Evolutionary conservation across 129 eudicot species (phyloP).

Genomic region (Deinandra increscens): DNA sequence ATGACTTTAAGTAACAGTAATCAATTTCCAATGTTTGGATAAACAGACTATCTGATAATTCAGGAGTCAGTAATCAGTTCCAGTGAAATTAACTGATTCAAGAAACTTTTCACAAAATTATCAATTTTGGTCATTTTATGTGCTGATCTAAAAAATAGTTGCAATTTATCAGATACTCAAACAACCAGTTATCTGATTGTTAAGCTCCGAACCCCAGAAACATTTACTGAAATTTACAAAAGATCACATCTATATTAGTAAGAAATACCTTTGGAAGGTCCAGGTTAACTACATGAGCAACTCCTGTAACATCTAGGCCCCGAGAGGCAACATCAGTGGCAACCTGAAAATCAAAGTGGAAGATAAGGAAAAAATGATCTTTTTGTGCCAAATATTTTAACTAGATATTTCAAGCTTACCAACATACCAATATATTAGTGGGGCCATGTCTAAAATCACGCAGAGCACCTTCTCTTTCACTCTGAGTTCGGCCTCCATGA

Average conservation of each 20-base stretch:
- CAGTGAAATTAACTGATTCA: not conserved
- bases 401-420: not conserved
- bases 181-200: not conserved
- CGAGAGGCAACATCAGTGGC: constrained; percentile 94
- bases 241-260: not conserved
- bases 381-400: not conserved
- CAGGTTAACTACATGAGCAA: constrained; percentile 81
- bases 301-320: constrained; percentile 84
- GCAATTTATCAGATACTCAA: not conserved
- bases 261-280: constrained; percentile 82
- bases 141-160: not conserved
- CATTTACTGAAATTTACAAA: not conserved
- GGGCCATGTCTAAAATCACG: constrained; percentile 88
- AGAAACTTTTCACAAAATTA: not conserved
- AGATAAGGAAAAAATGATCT: not conserved
- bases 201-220: not conserved
- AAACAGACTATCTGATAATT: not conserved
- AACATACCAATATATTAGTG: constrained; percentile 65
- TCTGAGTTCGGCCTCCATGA: constrained; percentile 86
- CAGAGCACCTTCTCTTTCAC: constrained; percentile 76
- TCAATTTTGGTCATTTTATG: not conserved
- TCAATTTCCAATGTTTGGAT: not conserved
- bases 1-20: not conserved
- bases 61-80: not conserved
- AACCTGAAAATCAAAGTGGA: constrained; percentile 52